phyloP scores from a whole-genome alignment of 2,329 filamentous ascomycete species.

The Didymella segeticola region DNA sequence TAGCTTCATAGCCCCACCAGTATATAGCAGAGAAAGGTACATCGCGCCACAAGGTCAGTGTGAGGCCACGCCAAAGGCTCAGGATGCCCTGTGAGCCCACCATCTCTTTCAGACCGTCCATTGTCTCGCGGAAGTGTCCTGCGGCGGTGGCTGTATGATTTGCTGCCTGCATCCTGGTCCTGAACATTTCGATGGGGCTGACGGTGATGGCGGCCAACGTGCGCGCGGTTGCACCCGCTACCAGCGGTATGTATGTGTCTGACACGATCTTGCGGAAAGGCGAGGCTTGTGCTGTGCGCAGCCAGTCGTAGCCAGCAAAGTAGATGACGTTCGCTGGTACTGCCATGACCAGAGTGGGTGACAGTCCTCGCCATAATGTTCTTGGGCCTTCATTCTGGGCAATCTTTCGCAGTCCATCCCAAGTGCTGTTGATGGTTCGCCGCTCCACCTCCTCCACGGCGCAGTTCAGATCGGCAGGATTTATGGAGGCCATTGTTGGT shows the following conservation, averaged over 20 bases:
- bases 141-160: conserved; percentile 53
- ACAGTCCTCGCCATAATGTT: conserved; percentile 90
- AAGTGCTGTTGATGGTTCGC: conserved; percentile 84
- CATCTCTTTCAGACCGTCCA: conserved; percentile 79
- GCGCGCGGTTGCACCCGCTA: conserved; percentile 79
- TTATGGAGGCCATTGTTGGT: conserved; percentile 55
- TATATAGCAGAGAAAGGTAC: conserved; percentile 97
- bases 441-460: conserved; percentile 86
- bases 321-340: conserved; percentile 97
- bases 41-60: conserved; percentile 92
- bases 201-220: conserved; percentile 82
- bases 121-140: conserved; percentile 78
- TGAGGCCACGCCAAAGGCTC: conserved; percentile 88
- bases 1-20: conserved; percentile 96
- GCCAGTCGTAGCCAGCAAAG: conserved; percentile 96
- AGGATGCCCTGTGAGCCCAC: conserved; percentile 76
- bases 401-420: conserved; percentile 93
- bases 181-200: conserved; percentile 90
- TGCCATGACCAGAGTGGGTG: conserved; percentile 93
- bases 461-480: conserved; percentile 66
- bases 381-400: conserved; percentile 87
- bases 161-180: conserved; percentile 88
- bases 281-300: conserved; percentile 75
- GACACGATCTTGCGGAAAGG: conserved; percentile 65
- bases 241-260: conserved; percentile 78